phyloP scores from a whole-genome alignment of 208 protist species.

The Trypanosoma brucei region DNA sequence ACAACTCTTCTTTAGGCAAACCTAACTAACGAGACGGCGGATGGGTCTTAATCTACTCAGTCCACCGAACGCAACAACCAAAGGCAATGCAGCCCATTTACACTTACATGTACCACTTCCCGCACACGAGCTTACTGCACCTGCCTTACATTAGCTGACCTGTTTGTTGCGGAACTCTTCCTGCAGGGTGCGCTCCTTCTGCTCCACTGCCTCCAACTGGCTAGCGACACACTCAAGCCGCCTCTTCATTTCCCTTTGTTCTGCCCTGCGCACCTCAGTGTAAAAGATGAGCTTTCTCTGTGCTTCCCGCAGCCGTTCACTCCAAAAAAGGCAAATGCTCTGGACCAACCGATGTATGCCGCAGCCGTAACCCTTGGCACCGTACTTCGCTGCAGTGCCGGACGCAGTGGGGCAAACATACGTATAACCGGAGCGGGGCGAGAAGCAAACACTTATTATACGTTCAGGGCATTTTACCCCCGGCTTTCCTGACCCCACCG shows the following conservation, averaged over 20 bases:
- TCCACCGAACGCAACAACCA: too few species aligned
- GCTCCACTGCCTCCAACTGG: constrained; percentile 27
- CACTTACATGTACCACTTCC: too few species aligned
- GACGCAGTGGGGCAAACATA: background rate
- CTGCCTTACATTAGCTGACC: background rate
- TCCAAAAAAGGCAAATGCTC: constrained; percentile 24
- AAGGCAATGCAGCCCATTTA: too few species aligned
- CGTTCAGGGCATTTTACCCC: constrained; percentile 1
- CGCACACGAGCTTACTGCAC: too few species aligned
- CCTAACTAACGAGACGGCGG: too few species aligned
- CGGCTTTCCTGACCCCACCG: background rate
- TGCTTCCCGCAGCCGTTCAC: constrained; percentile 6
- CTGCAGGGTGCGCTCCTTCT: constrained; percentile 45
- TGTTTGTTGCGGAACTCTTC: constrained; percentile 31
- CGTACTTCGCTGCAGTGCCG: background rate
- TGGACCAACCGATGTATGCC: background rate
- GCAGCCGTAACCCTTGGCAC: background rate
- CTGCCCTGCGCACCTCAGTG: constrained; percentile 16
- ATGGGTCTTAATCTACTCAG: too few species aligned
- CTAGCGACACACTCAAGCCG: constrained; percentile 29
- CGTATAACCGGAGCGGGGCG: background rate
- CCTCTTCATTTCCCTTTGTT: constrained; percentile 37
- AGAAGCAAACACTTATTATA: constrained; percentile 20
- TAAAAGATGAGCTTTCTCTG: constrained; percentile 24
- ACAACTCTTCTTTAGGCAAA: too few species aligned